These are phyloP conservation scores for Sporisorium scitamineum DNA, from an alignment of 1,284 basidiomycete species.

Conservation along the genomic window DNA sequence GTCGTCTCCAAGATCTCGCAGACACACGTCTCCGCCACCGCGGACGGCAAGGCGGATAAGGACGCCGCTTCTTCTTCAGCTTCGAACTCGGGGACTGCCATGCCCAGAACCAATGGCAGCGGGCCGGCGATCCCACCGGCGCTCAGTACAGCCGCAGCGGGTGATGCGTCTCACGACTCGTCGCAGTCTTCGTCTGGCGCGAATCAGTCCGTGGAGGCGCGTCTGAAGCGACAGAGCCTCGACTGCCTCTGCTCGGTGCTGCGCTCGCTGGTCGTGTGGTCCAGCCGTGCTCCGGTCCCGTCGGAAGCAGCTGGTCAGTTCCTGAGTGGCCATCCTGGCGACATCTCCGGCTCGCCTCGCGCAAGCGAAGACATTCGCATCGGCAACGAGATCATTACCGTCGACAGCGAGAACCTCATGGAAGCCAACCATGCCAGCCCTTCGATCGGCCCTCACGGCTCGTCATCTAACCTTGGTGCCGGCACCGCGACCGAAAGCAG, in stretches of 20 bases:
- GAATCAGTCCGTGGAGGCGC: conserved; percentile 60
- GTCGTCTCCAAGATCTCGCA: conserved; percentile 64
- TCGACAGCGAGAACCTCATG: conserved; percentile 52
- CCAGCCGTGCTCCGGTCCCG: conserved; percentile 35
- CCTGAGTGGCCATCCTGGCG: conserved; percentile 19
- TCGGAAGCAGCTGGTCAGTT: conserved; percentile 28
- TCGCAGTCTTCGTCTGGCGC: conserved; percentile 14
- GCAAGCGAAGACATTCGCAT: conserved; percentile 51
- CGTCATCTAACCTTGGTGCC: conserved; percentile 10
- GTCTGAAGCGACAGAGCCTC: conserved; percentile 66
- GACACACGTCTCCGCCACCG: conserved; percentile 44
- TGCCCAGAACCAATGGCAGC: conserved; percentile 23
- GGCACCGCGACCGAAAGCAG: conserved; percentile 21
- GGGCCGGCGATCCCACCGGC: conserved; percentile 53
- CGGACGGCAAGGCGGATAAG: conserved; percentile 36
- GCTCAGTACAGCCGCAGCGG: conserved; percentile 47
- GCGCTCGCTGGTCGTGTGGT: conserved; percentile 67
- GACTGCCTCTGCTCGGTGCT: conserved; percentile 67
- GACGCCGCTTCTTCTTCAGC: conserved; percentile 28
- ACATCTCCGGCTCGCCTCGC: conserved; percentile 41
- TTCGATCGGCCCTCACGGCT: conserved; percentile 7
- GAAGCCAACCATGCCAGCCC: conserved; percentile 32
- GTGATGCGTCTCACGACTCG: conserved; percentile 33
- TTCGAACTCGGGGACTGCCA: conserved; percentile 2
- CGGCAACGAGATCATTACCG: conserved; percentile 52